These are phyloP conservation scores for Scheffersomyces titani DNA, from an alignment of 1,139 yeast species.

Conservation along the genomic window DNA sequence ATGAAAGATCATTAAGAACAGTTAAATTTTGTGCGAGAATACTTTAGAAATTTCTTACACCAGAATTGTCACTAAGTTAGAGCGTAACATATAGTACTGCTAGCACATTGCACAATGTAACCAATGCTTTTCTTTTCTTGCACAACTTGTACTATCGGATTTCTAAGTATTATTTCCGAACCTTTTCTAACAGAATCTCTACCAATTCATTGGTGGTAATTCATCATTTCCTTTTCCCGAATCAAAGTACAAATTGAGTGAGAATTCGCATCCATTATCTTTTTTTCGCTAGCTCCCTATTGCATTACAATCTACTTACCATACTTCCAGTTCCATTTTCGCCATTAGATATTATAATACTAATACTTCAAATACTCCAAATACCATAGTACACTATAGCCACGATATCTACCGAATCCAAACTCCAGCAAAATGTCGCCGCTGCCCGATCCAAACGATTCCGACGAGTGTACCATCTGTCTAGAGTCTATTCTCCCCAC, in stretches of 20 bases:
- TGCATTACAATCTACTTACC: neutral
- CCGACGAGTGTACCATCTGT: constrained; percentile 52
- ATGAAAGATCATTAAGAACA: neutral
- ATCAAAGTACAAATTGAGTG: neutral
- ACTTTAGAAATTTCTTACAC: neutral
- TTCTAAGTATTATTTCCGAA: neutral
- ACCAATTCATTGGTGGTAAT: neutral
- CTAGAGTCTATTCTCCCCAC: constrained; percentile 34
- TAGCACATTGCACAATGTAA: neutral
- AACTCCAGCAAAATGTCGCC: neutral
- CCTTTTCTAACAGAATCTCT: neutral
- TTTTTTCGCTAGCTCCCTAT: neutral
- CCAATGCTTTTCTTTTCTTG: neutral
- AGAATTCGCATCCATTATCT: neutral
- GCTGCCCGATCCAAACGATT: neutral
- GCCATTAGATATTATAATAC: neutral
- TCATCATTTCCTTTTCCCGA: neutral
- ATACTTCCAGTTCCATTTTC: neutral
- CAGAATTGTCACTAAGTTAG: neutral
- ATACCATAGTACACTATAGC: neutral
- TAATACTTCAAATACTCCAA: neutral
- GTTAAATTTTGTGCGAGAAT: neutral
- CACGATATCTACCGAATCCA: neutral
- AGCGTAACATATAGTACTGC: neutral
- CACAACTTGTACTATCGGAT: neutral